Percentiles rank a stretch among this genome's conserved stretches.
These are phyloP conservation scores for Fusarium hainanense DNA, from an alignment of 2,329 filamentous ascomycete genomes.

Conservation along the genomic window DNA sequence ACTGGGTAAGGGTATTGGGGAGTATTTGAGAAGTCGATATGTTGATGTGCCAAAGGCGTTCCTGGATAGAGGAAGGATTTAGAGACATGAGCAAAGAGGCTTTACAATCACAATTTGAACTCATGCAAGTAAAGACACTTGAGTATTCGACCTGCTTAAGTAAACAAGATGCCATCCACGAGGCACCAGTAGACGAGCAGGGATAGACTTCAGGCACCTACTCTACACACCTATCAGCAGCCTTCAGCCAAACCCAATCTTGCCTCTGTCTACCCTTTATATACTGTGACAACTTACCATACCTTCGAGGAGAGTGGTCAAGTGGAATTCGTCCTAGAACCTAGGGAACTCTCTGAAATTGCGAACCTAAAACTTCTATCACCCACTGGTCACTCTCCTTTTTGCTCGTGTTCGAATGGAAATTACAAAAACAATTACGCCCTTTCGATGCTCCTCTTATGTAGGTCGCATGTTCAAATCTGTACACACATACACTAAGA, in stretches of 20 bases:
- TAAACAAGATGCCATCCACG: neutral
- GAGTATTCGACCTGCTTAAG: neutral
- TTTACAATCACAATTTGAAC: neutral
- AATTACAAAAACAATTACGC: neutral
- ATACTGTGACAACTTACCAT: neutral
- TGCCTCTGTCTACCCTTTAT: neutral
- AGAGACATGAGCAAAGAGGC: neutral
- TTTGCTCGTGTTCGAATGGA: neutral
- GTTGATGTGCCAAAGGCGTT: slow-evolving; percentile 58
- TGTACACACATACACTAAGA: no score
- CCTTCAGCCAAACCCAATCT: neutral
- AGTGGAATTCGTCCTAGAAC: neutral
- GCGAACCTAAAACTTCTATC: neutral
- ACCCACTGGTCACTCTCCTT: neutral
- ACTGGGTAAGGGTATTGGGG: slow-evolving; percentile 58
- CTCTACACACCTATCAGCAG: neutral
- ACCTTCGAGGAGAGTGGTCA: neutral
- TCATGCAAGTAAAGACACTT: neutral
- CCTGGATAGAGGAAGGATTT: slow-evolving; percentile 53
- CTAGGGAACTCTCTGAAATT: neutral
- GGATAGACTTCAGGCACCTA: neutral
- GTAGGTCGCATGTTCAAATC: rapidly evolving
- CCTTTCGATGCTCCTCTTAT: neutral
- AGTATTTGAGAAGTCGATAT: slow-evolving; percentile 58
- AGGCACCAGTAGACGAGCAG: neutral